A percentile compares a stretch with the other conserved stretches of the same genome.
phyloP scores from a whole-genome alignment of 345 rosid species.

The Gossypium bickii region DNA sequence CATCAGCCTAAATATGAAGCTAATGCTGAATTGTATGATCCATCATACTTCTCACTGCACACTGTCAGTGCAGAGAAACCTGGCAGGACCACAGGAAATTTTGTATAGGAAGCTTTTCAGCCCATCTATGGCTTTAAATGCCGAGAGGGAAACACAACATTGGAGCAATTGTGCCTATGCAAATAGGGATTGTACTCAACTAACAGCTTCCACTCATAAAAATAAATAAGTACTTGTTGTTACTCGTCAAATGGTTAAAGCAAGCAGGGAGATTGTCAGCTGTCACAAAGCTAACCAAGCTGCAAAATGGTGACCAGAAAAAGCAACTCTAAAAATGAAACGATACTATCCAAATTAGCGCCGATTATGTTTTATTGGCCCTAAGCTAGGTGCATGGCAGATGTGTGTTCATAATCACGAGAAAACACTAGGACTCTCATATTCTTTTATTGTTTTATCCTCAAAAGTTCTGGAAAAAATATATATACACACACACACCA shows the following conservation, averaged over 20 bases:
- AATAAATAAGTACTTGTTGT: background rate
- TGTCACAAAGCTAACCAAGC: background rate
- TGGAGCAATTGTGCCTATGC: background rate
- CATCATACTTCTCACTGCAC: constrained; percentile 99
- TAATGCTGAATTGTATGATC: constrained; percentile 51
- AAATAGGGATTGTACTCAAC: background rate
- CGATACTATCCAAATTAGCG: background rate
- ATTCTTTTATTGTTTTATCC: background rate
- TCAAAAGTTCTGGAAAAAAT: background rate
- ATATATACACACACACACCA: no score
- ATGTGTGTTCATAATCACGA: background rate
- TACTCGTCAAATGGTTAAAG: background rate
- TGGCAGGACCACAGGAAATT: constrained; percentile 60
- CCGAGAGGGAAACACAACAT: constrained; percentile 32
- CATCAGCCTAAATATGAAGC: background rate
- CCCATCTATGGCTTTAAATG: constrained; percentile 58
- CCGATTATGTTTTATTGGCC: constrained; percentile 2
- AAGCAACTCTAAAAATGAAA: background rate
- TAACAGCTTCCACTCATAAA: background rate
- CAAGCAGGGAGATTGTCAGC: background rate
- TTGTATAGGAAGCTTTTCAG: constrained; percentile 68
- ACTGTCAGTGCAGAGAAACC: constrained; percentile 99
- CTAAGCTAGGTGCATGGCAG: background rate
- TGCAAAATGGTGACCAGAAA: background rate
- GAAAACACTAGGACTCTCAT: background rate